These are phyloP conservation scores for Boechera retrofracta DNA, from an alignment of 345 rosid species.

Conservation along the genomic window DNA sequence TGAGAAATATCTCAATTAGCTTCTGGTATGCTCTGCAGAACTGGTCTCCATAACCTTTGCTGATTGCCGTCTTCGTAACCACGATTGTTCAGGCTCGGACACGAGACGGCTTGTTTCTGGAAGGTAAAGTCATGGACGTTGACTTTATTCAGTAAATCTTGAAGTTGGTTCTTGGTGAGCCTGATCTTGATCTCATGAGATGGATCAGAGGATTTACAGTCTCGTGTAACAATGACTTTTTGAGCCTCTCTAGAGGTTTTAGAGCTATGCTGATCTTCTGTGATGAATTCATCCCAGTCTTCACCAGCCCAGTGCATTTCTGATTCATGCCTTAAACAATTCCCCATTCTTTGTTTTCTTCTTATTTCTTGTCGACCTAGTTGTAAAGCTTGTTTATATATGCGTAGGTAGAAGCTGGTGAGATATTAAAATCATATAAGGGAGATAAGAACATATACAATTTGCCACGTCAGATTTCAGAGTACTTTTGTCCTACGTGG, in stretches of 20 bases:
- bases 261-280: slow-evolving; percentile 11
- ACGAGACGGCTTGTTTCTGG: slow-evolving; percentile 44
- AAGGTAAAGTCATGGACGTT: slow-evolving; percentile 53
- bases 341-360: slow-evolving; percentile 38
- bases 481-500: slow-evolving; percentile 40
- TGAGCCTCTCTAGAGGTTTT: background rate
- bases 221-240: background rate
- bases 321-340: slow-evolving; percentile 47
- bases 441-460: slow-evolving; percentile 24
- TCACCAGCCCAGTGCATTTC: slow-evolving; percentile 51
- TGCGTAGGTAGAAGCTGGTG: slow-evolving; percentile 38
- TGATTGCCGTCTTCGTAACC: slow-evolving; percentile 30
- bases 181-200: slow-evolving; percentile 69
- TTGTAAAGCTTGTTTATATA: slow-evolving; percentile 15
- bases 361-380: background rate
- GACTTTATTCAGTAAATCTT: slow-evolving; percentile 52
- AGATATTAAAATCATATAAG: slow-evolving; percentile 30
- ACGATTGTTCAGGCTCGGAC: slow-evolving; percentile 31
- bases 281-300: slow-evolving; percentile 44
- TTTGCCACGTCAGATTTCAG: slow-evolving; percentile 30
- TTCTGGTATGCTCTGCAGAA: slow-evolving; percentile 80
- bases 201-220: slow-evolving; percentile 23
- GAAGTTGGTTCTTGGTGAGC: slow-evolving; percentile 70
- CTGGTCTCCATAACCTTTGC: slow-evolving; percentile 67
- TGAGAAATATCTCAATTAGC: slow-evolving; percentile 34